A percentile compares a stretch with the other conserved stretches of the same genome.
Evolutionary conservation across 495 filamentous ascomycete species (phyloP).

Genomic region (Penicillium pancosmium): DNA sequence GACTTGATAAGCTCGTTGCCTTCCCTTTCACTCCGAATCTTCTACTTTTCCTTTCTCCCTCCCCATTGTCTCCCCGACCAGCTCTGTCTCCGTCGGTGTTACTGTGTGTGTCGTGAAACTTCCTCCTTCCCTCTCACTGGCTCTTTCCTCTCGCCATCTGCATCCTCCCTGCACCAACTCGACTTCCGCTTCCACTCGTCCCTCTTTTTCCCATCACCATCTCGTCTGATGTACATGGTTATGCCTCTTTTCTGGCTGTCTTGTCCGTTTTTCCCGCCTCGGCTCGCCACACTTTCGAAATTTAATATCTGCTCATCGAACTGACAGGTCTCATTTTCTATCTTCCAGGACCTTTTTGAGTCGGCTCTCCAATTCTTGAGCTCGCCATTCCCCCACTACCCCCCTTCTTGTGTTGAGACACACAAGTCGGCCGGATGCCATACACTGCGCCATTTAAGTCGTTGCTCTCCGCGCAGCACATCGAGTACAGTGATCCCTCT

Average conservation of each 20-base stretch:
- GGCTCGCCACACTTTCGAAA: conserved; percentile 17
- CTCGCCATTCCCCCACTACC: background rate
- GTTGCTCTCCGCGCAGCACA: conserved; percentile 75
- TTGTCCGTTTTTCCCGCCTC: conserved; percentile 14
- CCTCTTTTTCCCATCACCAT: conserved; percentile 18
- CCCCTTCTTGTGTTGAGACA: conserved; percentile 41
- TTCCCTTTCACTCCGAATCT: conserved; percentile 3
- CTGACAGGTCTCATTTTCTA: conserved; percentile 12
- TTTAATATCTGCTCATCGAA: conserved; percentile 12
- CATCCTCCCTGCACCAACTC: conserved; percentile 20
- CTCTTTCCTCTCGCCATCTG: conserved; percentile 27
- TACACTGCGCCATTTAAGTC: conserved; percentile 87
- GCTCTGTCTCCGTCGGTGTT: conserved; percentile 21
- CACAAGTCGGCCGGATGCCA: conserved; percentile 72
- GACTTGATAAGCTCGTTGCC: conserved; percentile 20
- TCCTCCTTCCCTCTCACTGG: conserved; percentile 15
- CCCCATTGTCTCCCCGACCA: conserved; percentile 4
- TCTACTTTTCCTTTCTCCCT: background rate
- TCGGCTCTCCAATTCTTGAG: conserved; percentile 12
- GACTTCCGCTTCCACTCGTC: conserved; percentile 9
- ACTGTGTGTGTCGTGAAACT: conserved; percentile 29
- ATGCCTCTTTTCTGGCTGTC: conserved; percentile 15
- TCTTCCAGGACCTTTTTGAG: conserved; percentile 6
- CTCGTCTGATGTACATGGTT: conserved; percentile 19
- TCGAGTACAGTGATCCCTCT: conserved; percentile 60